These are phyloP conservation scores for Dianthus caryophyllus DNA, from an alignment of 148 eudicot species.

Conservation along the genomic window DNA sequence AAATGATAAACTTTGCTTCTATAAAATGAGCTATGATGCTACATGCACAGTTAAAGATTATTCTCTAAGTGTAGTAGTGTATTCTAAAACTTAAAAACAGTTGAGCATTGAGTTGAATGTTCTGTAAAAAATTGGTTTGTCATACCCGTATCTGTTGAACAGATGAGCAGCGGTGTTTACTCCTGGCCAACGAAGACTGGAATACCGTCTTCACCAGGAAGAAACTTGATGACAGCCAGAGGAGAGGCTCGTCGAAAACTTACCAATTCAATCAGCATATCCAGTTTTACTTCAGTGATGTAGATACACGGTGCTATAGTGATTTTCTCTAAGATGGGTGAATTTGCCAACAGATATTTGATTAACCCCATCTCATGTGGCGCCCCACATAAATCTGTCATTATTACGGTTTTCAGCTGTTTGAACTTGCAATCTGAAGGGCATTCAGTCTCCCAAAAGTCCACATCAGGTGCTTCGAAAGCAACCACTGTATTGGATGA, in stretches of 20 bases:
- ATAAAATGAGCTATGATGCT: neutral
- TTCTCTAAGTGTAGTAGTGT: neutral
- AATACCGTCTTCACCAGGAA: conserved; percentile 18
- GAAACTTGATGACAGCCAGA: conserved; percentile 56
- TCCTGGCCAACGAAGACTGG: conserved; percentile 32
- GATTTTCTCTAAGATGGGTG: conserved; percentile 60
- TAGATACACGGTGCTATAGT: conserved; percentile 54
- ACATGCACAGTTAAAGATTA: neutral
- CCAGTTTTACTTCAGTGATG: conserved; percentile 47
- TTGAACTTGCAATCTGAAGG: conserved; percentile 46
- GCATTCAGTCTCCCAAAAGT: conserved; percentile 55
- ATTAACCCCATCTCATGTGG: conserved; percentile 83
- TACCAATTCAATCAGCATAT: conserved; percentile 60
- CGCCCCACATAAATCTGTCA: conserved; percentile 68
- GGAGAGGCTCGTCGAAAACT: conserved; percentile 83
- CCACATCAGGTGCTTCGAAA: conserved; percentile 45
- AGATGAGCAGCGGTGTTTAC: conserved; percentile 13
- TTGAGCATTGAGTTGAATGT: neutral
- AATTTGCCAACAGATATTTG: conserved; percentile 52
- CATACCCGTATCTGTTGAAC: neutral
- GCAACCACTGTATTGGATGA: conserved; percentile 56
- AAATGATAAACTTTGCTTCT: neutral
- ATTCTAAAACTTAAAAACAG: neutral
- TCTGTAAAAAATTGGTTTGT: neutral
- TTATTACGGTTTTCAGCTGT: conserved; percentile 55